A percentile compares a stretch with the other conserved stretches of the same genome.
Evolutionary conservation across 2,329 filamentous ascomycete species (phyloP).

Genomic region (Beauveria pseudobassiana): DNA sequence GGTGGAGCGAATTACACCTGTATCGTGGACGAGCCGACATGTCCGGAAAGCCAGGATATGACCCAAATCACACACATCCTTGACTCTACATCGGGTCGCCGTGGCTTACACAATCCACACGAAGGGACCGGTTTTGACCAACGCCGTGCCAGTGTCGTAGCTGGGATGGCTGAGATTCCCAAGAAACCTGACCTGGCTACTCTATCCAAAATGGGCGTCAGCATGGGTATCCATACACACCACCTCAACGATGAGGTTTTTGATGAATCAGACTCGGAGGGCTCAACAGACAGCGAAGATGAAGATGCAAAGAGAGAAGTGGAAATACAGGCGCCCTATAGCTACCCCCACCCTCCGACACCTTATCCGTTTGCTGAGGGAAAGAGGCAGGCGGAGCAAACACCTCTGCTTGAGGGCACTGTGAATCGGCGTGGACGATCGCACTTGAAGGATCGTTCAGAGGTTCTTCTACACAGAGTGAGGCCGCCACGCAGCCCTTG

Average conservation of each 20-base stretch:
- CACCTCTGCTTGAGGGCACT: background rate
- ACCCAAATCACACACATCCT: constrained; percentile 36
- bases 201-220: constrained; percentile 53
- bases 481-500: background rate
- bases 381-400: background rate
- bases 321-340: constrained; percentile 17
- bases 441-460: background rate
- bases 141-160: constrained; percentile 37
- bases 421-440: background rate
- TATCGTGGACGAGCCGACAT: constrained; percentile 36
- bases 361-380: background rate
- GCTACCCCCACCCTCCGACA: constrained; percentile 2
- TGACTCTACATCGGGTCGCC: constrained; percentile 34
- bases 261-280: constrained; percentile 27
- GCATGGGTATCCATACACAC: constrained; percentile 68
- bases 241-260: constrained; percentile 58
- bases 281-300: constrained; percentile 25
- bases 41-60: constrained; percentile 35
- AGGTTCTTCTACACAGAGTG: background rate
- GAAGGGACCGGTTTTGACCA: constrained; percentile 21
- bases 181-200: constrained; percentile 48
- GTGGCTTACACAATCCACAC: constrained; percentile 38
- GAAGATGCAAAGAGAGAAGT: constrained; percentile 24
- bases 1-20: constrained; percentile 71
- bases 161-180: constrained; percentile 52